phyloP scores from a whole-genome alignment of 768 basidiomycete species.

The Tylopilus intermedius region DNA sequence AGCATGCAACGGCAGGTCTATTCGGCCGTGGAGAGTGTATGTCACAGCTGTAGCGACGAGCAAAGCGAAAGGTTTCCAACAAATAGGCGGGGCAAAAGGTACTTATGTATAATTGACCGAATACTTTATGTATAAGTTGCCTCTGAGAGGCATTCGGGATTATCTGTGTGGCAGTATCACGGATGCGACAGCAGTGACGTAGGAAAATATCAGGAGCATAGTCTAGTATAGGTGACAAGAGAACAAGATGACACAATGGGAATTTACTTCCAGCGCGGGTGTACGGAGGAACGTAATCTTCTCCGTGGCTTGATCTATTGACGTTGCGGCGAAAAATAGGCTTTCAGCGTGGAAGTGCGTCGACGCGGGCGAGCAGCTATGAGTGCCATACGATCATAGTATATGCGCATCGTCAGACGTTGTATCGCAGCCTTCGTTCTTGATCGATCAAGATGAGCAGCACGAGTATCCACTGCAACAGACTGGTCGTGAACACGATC shows the following conservation, averaged over 20 bases:
- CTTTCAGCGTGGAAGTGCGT: constrained; percentile 25
- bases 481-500: not conserved
- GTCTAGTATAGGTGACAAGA: not conserved
- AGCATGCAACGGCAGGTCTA: not conserved
- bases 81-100: not conserved
- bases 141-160: not conserved
- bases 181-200: not conserved
- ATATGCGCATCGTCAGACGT: constrained; percentile 54
- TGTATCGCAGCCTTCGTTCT: constrained; percentile 67
- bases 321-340: constrained; percentile 28
- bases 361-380: constrained; percentile 19
- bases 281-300: not conserved
- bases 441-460: constrained; percentile 71
- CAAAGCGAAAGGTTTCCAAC: not conserved
- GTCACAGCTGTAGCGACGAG: not conserved
- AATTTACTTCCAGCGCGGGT: not conserved
- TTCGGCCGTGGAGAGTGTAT: not conserved
- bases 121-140: constrained; percentile 18
- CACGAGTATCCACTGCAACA: constrained; percentile 61
- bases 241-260: not conserved
- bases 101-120: constrained; percentile 21
- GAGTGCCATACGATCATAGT: constrained; percentile 50
- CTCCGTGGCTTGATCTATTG: constrained; percentile 1
- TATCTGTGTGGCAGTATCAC: constrained; percentile 1
- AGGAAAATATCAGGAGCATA: not conserved